phyloP scores from a whole-genome alignment of 2,329 filamentous ascomycete species.

The Periconia macrospinosa region DNA sequence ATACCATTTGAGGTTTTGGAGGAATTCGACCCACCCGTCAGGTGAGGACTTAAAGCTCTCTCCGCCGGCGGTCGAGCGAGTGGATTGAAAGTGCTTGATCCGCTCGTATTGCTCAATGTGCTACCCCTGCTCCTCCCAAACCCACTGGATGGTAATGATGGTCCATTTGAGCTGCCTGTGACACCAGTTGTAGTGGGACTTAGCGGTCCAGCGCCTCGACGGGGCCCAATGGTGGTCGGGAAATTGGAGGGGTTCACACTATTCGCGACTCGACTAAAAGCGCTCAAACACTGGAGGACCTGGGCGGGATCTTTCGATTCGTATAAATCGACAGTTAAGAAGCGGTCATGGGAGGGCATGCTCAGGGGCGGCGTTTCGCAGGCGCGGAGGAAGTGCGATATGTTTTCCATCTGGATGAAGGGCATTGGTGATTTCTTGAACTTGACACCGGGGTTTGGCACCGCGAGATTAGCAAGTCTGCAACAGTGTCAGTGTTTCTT shows the following conservation, averaged over 20 bases:
- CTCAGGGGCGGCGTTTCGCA: conserved; percentile 84
- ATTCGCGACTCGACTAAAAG: conserved; percentile 88
- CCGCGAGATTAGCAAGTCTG: conserved; percentile 79
- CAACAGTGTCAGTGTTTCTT: conserved; percentile 1
- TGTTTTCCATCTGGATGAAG: conserved; percentile 99
- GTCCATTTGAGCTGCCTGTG: conserved; percentile 17
- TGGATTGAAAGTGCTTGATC: conserved; percentile 51
- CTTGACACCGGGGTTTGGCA: conserved; percentile 76
- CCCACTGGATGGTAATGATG: conserved; percentile 27
- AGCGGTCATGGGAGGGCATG: conserved; percentile 90
- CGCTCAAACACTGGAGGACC: conserved; percentile 86
- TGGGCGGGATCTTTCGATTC: conserved; percentile 95
- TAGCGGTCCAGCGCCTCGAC: conserved; percentile 53
- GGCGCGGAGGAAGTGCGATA: conserved; percentile 89
- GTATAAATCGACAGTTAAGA: conserved; percentile 94
- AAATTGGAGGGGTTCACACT: conserved; percentile 73
- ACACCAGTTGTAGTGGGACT: conserved; percentile 39
- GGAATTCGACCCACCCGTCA: conserved; percentile 59
- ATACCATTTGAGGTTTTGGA: conserved; percentile 56
- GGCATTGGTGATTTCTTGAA: conserved; percentile 95
- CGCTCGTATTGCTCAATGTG: conserved; percentile 45
- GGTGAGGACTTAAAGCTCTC: conserved; percentile 48
- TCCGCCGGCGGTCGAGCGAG: conserved; percentile 38
- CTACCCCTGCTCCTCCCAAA: conserved; percentile 44
- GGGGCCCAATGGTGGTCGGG: conserved; percentile 74